Evolutionary conservation across 2,329 filamentous ascomycete genomes (phyloP), one percentile per base, ranked within the genome.

Genomic region (Trichoderma sp.): DNA sequence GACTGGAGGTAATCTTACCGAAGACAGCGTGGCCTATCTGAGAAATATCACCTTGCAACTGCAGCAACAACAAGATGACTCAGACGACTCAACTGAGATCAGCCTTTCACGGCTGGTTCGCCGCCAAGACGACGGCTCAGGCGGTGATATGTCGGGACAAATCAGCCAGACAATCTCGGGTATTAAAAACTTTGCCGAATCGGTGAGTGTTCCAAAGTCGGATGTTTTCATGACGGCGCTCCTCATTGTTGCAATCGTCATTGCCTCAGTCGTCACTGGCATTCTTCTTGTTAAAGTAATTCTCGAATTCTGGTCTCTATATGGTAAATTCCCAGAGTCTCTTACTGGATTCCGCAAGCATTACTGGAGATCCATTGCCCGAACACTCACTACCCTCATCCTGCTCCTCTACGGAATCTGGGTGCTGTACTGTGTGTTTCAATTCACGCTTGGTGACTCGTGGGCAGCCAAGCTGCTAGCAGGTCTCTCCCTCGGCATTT

Each of bases 211-310:
- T 64, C 95, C 95, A 19, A 87, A 91, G 72, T 89, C 92, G 58
- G 97, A 97, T 81, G 93, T 93, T 2, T 98, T 98, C 82, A 97
- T 99, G 94, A 97, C 93, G 0, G 89, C 97, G 5, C 86, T 98
- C 1, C 83, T 98, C 61, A 83, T 97, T 69, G 94, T 97, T 69
- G 92, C 93, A 70, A 95, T 97, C 71, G 84, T 96, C 63, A 87
- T 98, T 71, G 94, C 89, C 4, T 87, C 87, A 37, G 94, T 97
- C 71, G 90, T 92, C 52, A 91, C 97, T 27, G 89, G 92, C 29
- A 94, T 98, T 72, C 84, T 98, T 32, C 86, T 98, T 5, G 86
- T 96, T 80, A 99, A 98, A 83, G 89, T 97, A 68, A 88, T 97
- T 61, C 87, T 99, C 60, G 95, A 98, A 80, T 83, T 88, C 45